These are phyloP conservation scores for Angomonas deanei DNA, from an alignment of 208 protist species.

Conservation along the genomic window DNA sequence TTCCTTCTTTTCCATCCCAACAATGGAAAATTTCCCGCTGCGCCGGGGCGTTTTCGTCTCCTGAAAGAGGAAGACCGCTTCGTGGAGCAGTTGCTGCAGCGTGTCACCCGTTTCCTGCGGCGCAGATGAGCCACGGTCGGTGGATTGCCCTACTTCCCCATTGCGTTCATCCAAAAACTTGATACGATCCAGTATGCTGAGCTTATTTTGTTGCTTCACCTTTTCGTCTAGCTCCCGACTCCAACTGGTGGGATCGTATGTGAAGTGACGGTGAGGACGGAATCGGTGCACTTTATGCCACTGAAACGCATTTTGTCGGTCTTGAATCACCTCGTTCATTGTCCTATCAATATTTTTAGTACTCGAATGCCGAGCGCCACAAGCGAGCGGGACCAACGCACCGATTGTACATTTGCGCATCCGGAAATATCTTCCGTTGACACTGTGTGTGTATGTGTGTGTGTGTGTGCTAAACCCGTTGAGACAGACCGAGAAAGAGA, in stretches of 20 bases:
- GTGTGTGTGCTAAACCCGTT: too few relatives aligned
- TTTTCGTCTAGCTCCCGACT: slow-evolving; percentile 50
- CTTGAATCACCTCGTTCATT: slow-evolving; percentile 57
- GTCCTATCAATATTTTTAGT: slow-evolving; percentile 31
- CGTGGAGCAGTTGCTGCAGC: slow-evolving; percentile 43
- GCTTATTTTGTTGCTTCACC: slow-evolving; percentile 23
- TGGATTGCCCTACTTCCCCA: not conserved
- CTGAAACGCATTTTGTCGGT: slow-evolving; percentile 66
- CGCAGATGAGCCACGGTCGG: not conserved
- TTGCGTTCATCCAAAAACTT: slow-evolving; percentile 22
- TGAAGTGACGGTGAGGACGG: slow-evolving; percentile 79
- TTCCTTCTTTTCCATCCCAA: slow-evolving; percentile 12
- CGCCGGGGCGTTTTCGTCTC: slow-evolving; percentile 29
- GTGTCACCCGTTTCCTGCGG: not conserved
- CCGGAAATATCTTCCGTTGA: too few relatives aligned
- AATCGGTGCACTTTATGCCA: slow-evolving; percentile 60
- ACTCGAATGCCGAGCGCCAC: too few relatives aligned
- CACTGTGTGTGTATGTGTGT: too few relatives aligned
- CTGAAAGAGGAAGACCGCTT: slow-evolving; percentile 18
- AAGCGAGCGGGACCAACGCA: too few relatives aligned
- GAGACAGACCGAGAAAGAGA: too few relatives aligned
- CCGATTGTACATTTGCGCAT: too few relatives aligned
- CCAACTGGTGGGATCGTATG: slow-evolving; percentile 76
- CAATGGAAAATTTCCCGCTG: slow-evolving; percentile 20
- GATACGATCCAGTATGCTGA: slow-evolving; percentile 46